phyloP scores from a whole-genome alignment of 1,284 basidiomycete species.

The Boletellus sp. region DNA sequence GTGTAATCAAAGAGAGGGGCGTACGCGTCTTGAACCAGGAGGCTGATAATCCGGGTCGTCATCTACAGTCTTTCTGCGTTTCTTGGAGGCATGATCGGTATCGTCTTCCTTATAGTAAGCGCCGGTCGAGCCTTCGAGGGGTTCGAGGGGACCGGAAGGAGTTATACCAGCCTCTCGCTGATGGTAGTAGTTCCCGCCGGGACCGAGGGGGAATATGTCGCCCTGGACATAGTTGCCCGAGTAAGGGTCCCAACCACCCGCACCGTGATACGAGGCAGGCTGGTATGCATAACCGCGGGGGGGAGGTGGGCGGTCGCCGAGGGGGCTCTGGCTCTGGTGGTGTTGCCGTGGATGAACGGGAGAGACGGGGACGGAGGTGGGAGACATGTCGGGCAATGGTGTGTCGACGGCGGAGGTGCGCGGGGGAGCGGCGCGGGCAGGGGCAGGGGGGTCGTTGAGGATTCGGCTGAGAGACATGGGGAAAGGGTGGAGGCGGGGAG shows the following conservation, averaged over 20 bases:
- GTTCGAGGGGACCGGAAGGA: slow-evolving; percentile 30
- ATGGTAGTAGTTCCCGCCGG: slow-evolving; percentile 38
- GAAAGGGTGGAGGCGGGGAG: slow-evolving; percentile 5
- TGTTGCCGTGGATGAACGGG: slow-evolving; percentile 22
- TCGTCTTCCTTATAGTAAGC: slow-evolving; percentile 38
- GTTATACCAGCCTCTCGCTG: slow-evolving; percentile 22
- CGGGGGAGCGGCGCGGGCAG: slow-evolving; percentile 19
- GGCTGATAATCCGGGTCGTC: slow-evolving; percentile 53
- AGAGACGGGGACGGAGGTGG: slow-evolving; percentile 22
- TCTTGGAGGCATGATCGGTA: slow-evolving; percentile 44
- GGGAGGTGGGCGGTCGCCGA: slow-evolving; percentile 31
- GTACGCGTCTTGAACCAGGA: slow-evolving; percentile 51
- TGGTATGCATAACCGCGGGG: slow-evolving; percentile 35
- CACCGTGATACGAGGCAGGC: slow-evolving; percentile 34
- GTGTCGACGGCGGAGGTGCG: slow-evolving; percentile 24
- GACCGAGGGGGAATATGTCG: slow-evolving; percentile 37
- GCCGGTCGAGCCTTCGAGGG: slow-evolving; percentile 25
- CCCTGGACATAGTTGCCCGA: slow-evolving; percentile 38
- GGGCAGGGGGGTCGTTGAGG: slow-evolving; percentile 63
- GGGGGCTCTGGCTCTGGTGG: slow-evolving; percentile 31
- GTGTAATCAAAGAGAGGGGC: slow-evolving; percentile 25
- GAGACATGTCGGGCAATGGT: slow-evolving; percentile 27
- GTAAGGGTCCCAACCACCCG: slow-evolving; percentile 40
- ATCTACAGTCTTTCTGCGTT: slow-evolving; percentile 48
- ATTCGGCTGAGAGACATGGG: slow-evolving; percentile 71